These are phyloP conservation scores for Arachis hypogaea DNA, from an alignment of 306 rosid species.

Conservation along the genomic window DNA sequence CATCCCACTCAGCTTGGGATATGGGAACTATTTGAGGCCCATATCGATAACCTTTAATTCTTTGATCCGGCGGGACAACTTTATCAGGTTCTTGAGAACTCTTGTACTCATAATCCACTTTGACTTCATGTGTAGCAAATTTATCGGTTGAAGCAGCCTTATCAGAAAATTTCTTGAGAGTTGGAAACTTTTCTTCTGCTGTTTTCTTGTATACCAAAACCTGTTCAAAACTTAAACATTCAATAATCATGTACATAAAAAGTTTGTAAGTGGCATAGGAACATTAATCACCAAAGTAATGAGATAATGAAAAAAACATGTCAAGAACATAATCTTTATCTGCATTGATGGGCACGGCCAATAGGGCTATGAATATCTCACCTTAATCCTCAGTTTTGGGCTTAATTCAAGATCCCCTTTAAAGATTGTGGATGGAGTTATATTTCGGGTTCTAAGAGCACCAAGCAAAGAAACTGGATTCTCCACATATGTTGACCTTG, in stretches of 20 bases:
- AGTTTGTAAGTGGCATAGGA: not conserved
- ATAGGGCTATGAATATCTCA: constrained; percentile 36
- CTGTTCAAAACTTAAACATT: constrained; percentile 46
- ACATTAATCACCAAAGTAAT: constrained; percentile 2
- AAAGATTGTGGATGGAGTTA: constrained; percentile 71
- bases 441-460: constrained; percentile 74
- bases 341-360: not conserved
- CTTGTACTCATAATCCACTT: constrained; percentile 78
- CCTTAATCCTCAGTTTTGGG: constrained; percentile 79
- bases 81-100: constrained; percentile 58
- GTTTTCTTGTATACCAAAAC: constrained; percentile 95
- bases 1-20: constrained; percentile 83
- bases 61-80: constrained; percentile 83
- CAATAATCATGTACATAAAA: not conserved
- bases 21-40: constrained; percentile 96
- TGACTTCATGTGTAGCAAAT: constrained; percentile 83
- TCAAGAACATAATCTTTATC: not conserved
- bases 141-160: constrained; percentile 79
- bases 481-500: constrained; percentile 70
- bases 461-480: constrained; percentile 73
- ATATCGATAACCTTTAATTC: constrained; percentile 90
- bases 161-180: constrained; percentile 88
- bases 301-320: not conserved
- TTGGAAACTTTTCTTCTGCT: constrained; percentile 85
- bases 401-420: constrained; percentile 86